Evolutionary conservation across 208 protist species (phyloP).

Genomic region (Phytomonas serpens): DNA sequence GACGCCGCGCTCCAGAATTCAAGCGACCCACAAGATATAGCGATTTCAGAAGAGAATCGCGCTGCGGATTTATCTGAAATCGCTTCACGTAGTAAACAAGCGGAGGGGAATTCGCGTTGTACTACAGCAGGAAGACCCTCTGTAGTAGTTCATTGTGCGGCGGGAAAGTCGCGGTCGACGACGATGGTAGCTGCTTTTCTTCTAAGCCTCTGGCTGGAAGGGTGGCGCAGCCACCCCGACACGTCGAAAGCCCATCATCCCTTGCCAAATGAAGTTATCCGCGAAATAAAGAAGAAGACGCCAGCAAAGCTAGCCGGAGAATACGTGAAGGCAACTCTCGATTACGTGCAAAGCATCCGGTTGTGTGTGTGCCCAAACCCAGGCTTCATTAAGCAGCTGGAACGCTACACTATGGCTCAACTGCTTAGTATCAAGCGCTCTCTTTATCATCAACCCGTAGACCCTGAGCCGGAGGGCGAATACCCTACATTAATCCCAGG

Average conservation of each 20-base stretch:
- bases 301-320: not conserved
- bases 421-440: not conserved
- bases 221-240: not conserved
- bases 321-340: not conserved
- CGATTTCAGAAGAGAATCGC: not conserved
- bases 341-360: not conserved
- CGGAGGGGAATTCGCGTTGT: not conserved
- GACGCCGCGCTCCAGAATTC: not conserved
- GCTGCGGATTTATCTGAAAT: not conserved
- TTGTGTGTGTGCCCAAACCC: not conserved
- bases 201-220: constrained; percentile 24
- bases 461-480: not conserved
- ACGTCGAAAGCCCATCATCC: not conserved
- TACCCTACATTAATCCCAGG: not conserved
- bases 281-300: not conserved
- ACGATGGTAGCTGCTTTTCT: constrained; percentile 56
- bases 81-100: not conserved
- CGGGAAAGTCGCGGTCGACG: constrained; percentile 59
- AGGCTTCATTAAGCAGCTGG: not conserved
- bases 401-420: not conserved
- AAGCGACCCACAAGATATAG: not conserved
- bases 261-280: not conserved
- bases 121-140: not conserved
- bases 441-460: not conserved
- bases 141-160: constrained; percentile 63